phyloP scores from a whole-genome alignment of 129 eudicot genomes.

The Pittosporum tobira region DNA sequence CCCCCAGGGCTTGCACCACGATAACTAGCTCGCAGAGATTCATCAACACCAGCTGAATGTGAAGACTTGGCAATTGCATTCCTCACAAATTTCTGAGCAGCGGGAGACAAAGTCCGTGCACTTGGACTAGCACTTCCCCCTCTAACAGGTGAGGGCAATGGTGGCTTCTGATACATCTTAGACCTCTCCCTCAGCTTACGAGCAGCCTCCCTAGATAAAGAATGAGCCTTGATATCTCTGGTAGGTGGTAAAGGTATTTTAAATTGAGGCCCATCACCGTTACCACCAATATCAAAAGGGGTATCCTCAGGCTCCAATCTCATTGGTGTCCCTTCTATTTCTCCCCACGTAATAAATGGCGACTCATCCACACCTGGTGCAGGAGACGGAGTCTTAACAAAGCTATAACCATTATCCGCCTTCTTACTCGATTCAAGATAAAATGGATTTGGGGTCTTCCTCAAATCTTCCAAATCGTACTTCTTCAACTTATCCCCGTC shows the following conservation, averaged over 20 bases:
- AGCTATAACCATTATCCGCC: slow-evolving; percentile 75
- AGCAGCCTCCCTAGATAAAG: slow-evolving; percentile 90
- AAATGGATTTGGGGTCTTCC: slow-evolving; percentile 65
- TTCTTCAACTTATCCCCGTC: slow-evolving; percentile 55
- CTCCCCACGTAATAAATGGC: slow-evolving; percentile 93
- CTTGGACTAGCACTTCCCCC: slow-evolving; percentile 93
- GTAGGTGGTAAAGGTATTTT: slow-evolving; percentile 82
- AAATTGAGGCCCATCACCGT: slow-evolving; percentile 81
- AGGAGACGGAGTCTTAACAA: slow-evolving; percentile 91
- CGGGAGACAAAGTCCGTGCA: slow-evolving; percentile 66
- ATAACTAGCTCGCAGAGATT: slow-evolving; percentile 91
- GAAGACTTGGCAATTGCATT: slow-evolving; percentile 85
- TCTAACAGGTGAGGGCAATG: slow-evolving; percentile 58
- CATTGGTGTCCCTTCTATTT: slow-evolving; percentile 87
- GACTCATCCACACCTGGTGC: slow-evolving; percentile 93
- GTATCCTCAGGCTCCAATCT: slow-evolving; percentile 90
- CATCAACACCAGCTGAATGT: slow-evolving; percentile 67
- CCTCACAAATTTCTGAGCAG: slow-evolving; percentile 88
- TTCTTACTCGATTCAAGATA: slow-evolving; percentile 74
- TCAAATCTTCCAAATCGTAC: slow-evolving; percentile 88
- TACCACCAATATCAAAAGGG: slow-evolving; percentile 90
- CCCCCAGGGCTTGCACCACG: slow-evolving; percentile 81
- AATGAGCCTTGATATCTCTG: slow-evolving; percentile 82
- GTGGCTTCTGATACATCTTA: slow-evolving; percentile 81
- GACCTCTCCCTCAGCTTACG: slow-evolving; percentile 81